These are phyloP conservation scores for Arachis hypogaea DNA, from an alignment of 306 rosid genomes.

Conservation along the genomic window DNA sequence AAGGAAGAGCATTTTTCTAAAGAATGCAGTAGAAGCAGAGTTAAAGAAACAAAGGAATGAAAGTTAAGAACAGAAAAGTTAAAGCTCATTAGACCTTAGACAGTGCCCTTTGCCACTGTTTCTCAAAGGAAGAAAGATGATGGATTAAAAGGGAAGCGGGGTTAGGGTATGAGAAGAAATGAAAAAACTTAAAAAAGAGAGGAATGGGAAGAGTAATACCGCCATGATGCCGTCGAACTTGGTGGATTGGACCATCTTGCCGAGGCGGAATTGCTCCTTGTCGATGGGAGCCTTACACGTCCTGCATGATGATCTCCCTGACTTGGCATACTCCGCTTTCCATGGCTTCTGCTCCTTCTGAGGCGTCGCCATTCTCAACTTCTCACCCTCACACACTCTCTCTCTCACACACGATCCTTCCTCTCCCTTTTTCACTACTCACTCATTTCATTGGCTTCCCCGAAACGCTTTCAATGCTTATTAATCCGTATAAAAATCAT, in stretches of 20 bases:
- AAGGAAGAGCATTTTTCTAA: no score
- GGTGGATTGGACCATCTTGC: conserved; percentile 90
- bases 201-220: conserved; percentile 33
- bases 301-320: conserved; percentile 86
- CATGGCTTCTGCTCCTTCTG: conserved; percentile 73
- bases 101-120: no score
- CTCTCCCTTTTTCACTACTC: background rate
- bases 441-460: background rate
- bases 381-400: background rate
- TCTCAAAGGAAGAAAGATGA: no score
- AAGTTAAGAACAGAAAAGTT: background rate
- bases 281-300: conserved; percentile 72
- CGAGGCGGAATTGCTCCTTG: conserved; percentile 79
- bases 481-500: no score
- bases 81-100: background rate
- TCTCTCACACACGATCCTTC: background rate
- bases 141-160: no score
- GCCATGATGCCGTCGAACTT: conserved; percentile 98
- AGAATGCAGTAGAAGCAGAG: background rate
- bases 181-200: background rate
- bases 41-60: no score
- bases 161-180: no score
- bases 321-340: conserved; percentile 96
- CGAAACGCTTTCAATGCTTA: background rate
- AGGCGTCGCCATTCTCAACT: conserved; percentile 64